Evolutionary conservation across 805 yeast genomes (phyloP), one percentile per base, ranked within the genome.

Genomic region (Wickerhamiella kazuoi): DNA sequence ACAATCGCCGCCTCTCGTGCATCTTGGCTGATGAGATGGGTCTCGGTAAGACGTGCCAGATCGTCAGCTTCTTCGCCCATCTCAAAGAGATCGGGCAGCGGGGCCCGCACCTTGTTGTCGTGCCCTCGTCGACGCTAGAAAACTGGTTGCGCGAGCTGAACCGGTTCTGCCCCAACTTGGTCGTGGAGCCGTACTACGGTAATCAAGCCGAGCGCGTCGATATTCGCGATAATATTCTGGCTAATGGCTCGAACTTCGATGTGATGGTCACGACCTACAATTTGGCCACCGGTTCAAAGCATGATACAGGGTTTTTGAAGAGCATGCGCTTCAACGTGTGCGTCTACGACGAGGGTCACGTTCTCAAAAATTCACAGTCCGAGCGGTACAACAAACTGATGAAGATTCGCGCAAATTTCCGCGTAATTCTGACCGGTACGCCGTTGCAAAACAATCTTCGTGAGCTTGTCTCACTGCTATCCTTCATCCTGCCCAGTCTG

Each of bases 21-120:
- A 90, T 90, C 41, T 64, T 90, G 36, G 99, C 98, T 0, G 99
- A 90, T 61, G 99, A 90, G 56, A 90, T 90, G 99, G 99, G 67
- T 4, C 65, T 90, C 36, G 99, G 99, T 43, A 90, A 90, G 55
- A 90, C 98, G 0, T 79, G 94, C 55, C 97, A 90, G 60, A 94
- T 90, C 24, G 87, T 90, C 59, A 70, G 96, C 6, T 90, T 90
- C 54, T 62, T 90, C 53, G 84, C 97, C 1, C 76, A 79, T 52
- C 66, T 90, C 51, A 82, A 82, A 53, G 77, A 80, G 48, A 54
- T 57, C n/a, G 68, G 65, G n/a, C 63, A 64, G 36, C 54, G 56
- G 1, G 93, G 93, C 0, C 95, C 95, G 1, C 97, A 90, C 64
- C 63, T 90, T 43, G 79, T 90, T 26, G 90, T 90, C 26, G 97